These are phyloP conservation scores for Citrus maxima DNA, from an alignment of 345 rosid species.

Conservation along the genomic window DNA sequence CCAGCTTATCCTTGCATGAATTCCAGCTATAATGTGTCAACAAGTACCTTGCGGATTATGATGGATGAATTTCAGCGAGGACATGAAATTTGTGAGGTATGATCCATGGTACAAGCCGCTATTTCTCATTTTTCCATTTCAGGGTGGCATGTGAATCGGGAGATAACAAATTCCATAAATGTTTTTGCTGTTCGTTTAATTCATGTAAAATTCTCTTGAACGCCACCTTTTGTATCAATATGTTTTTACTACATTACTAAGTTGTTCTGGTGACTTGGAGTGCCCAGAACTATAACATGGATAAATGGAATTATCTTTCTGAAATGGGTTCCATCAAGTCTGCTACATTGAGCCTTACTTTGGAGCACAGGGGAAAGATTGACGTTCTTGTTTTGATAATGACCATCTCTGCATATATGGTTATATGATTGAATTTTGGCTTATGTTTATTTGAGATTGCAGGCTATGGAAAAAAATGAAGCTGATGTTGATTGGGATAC, in stretches of 20 bases:
- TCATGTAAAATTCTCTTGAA: background rate
- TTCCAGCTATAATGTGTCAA: slow-evolving; percentile 93
- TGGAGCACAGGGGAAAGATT: background rate
- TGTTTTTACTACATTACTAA: background rate
- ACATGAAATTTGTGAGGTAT: slow-evolving; percentile 89
- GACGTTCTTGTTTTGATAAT: background rate
- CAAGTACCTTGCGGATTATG: slow-evolving; percentile 87
- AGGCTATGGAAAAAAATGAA: slow-evolving; percentile 82
- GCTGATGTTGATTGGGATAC: slow-evolving; percentile 90
- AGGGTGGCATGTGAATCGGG: background rate
- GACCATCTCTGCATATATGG: background rate
- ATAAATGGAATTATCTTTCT: background rate
- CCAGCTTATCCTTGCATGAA: slow-evolving; percentile 99
- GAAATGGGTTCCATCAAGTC: background rate
- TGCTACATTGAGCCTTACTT: background rate
- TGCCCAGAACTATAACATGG: background rate
- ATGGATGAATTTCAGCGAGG: slow-evolving; percentile 93
- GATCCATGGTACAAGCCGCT: slow-evolving; percentile 13
- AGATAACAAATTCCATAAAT: background rate
- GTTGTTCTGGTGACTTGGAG: background rate
- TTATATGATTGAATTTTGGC: slow-evolving; percentile 9
- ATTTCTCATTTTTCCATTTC: background rate
- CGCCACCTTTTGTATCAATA: background rate
- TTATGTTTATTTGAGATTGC: slow-evolving; percentile 26
- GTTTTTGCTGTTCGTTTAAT: background rate